These are phyloP conservation scores for Euclidium syriacum DNA, from an alignment of 345 rosid species.

Conservation along the genomic window DNA sequence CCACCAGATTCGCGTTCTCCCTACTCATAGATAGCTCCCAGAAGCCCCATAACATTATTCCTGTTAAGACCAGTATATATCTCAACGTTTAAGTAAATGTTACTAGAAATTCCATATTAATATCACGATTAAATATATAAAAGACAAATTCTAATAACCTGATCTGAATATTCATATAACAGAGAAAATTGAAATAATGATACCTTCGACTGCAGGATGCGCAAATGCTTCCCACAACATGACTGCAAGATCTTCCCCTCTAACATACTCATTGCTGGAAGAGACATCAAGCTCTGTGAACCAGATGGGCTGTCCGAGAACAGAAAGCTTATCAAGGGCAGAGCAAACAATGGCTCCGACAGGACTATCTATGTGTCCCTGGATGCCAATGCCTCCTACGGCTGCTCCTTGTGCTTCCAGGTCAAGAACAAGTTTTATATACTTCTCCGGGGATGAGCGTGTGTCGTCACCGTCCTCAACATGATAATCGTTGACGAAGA, in stretches of 20 bases:
- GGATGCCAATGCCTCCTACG: conserved; percentile 48
- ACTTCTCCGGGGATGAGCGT: conserved; percentile 67
- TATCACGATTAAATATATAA: no score
- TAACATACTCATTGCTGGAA: conserved; percentile 49
- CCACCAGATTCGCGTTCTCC: conserved; percentile 56
- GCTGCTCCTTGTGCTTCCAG: conserved; percentile 67
- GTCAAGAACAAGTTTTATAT: conserved; percentile 50
- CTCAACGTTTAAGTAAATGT: no score
- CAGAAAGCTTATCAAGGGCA: conserved; percentile 48
- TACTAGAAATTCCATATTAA: no score
- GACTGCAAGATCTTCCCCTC: conserved; percentile 80
- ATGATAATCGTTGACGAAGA: conserved; percentile 88
- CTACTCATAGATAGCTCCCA: conserved; percentile 90
- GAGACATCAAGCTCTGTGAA: conserved; percentile 58
- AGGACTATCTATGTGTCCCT: conserved; percentile 50
- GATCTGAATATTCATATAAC: not conserved
- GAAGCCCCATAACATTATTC: conserved; percentile 82
- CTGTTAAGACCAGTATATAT: not conserved
- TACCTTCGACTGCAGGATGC: conserved; percentile 82
- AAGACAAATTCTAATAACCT: no score
- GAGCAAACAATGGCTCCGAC: conserved; percentile 48
- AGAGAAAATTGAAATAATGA: not conserved
- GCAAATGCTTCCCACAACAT: conserved; percentile 86
- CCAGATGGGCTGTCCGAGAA: conserved; percentile 53
- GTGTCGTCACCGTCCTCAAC: conserved; percentile 71